A percentile compares a stretch with the other conserved stretches of the same genome.
Evolutionary conservation across 768 basidiomycete genomes (phyloP).

Genomic region (Leccinum rimulosum): DNA sequence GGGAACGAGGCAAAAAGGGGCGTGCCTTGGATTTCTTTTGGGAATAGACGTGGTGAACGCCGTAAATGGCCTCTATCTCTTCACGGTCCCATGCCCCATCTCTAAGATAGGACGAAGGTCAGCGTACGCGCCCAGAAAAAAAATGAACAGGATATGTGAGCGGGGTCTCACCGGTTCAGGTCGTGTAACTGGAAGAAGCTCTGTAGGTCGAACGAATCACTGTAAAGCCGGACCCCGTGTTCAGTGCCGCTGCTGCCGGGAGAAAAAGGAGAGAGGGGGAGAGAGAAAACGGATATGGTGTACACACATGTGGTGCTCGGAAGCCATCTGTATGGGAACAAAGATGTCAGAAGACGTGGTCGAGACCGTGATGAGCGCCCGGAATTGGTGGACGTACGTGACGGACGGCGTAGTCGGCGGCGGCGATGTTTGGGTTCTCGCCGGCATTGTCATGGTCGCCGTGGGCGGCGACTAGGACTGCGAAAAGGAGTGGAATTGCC

Average conservation of each 20-base stretch:
- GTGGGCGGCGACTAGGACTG: slow-evolving; percentile 46
- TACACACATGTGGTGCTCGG: slow-evolving; percentile 81
- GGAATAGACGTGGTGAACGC: slow-evolving; percentile 89
- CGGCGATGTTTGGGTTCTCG: slow-evolving; percentile 56
- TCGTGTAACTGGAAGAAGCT: slow-evolving; percentile 98
- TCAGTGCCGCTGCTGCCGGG: background rate
- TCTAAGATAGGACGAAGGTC: slow-evolving; percentile 33
- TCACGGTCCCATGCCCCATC: slow-evolving; percentile 81
- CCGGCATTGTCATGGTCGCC: slow-evolving; percentile 55
- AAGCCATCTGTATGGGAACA: slow-evolving; percentile 65
- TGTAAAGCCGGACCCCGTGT: slow-evolving; percentile 29
- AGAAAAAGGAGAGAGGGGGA: background rate
- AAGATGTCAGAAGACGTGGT: slow-evolving; percentile 14
- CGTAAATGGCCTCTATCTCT: slow-evolving; percentile 95
- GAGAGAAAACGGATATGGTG: background rate
- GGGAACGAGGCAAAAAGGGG: background rate
- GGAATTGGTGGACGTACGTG: slow-evolving; percentile 63
- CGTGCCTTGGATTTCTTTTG: slow-evolving; percentile 73
- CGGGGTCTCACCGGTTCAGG: slow-evolving; percentile 62
- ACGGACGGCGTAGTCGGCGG: slow-evolving; percentile 71
- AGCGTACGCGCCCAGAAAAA: background rate
- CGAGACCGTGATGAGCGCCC: slow-evolving; percentile 1
- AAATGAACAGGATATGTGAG: background rate
- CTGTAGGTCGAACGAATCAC: slow-evolving; percentile 76
- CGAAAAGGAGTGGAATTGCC: slow-evolving; percentile 40